phyloP scores from a whole-genome alignment of 2,329 filamentous ascomycete species.

The Trichoderma koningii region DNA sequence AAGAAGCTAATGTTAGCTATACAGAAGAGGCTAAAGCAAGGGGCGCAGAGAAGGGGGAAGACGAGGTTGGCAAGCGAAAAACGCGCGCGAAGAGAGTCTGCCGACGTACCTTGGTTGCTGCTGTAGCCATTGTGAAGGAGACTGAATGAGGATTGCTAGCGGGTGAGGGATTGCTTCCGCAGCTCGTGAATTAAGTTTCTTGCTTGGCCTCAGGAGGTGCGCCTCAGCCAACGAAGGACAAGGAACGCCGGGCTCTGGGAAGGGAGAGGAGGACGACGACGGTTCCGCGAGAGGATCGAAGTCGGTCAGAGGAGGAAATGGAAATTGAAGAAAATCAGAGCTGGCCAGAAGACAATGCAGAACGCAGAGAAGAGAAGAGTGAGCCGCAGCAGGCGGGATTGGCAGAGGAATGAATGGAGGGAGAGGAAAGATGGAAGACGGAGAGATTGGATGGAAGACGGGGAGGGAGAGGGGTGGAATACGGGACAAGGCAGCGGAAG shows the following conservation, averaged over 20 bases:
- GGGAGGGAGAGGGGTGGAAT: conserved; percentile 23
- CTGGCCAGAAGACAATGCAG: conserved; percentile 26
- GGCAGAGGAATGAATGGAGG: conserved; percentile 25
- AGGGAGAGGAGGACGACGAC: conserved; percentile 1
- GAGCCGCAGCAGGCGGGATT: conserved; percentile 15
- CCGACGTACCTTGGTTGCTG: conserved; percentile 41
- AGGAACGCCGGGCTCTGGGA: conserved; percentile 4
- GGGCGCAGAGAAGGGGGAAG: conserved; percentile 10
- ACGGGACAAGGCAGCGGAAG: background rate
- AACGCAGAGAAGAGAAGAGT: conserved; percentile 13
- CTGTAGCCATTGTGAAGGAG: conserved; percentile 39
- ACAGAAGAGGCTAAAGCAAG: conserved; percentile 17
- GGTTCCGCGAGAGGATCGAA: background rate
- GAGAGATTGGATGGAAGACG: conserved; percentile 9
- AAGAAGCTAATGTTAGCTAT: conserved; percentile 30
- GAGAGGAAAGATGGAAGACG: conserved; percentile 19
- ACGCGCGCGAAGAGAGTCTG: background rate
- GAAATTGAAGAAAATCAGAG: conserved; percentile 6
- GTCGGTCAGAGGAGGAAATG: background rate
- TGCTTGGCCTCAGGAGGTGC: conserved; percentile 6
- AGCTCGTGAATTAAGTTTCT: background rate
- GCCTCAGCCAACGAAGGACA: conserved; percentile 14
- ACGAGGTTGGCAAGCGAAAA: background rate
- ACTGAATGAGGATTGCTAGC: conserved; percentile 24
- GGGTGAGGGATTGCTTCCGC: conserved; percentile 18